Conservation (phyloP, 2,329 filamentous ascomycete species). For the Hypoxylon sp. region DNA sequence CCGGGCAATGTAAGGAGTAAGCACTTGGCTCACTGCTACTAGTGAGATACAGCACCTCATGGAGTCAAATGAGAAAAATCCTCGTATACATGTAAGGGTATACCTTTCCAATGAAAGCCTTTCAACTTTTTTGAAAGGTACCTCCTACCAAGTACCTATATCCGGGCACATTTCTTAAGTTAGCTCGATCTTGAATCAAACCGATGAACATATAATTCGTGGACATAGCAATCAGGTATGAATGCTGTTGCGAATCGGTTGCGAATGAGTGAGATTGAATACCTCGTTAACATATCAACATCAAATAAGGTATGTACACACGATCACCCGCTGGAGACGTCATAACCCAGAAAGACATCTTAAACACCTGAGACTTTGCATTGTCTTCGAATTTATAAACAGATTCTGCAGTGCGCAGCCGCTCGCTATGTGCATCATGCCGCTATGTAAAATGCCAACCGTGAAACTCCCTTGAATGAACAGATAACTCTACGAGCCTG, state of each 20-base stretch:
- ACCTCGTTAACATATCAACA: too few relatives aligned
- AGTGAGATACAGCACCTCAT: neutral
- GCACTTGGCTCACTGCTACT: neutral
- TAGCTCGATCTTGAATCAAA: neutral
- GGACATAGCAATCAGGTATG: neutral
- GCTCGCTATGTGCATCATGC: conserved; percentile 36
- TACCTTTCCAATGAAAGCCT: neutral
- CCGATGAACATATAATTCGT: neutral
- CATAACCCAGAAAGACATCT: conserved; percentile 4
- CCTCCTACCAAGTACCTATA: too few relatives aligned
- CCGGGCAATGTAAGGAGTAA: neutral
- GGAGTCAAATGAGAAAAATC: neutral
- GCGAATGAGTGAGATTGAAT: too few relatives aligned
- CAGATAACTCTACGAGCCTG: conserved; percentile 25
- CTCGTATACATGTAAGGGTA: neutral
- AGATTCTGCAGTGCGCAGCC: conserved; percentile 17
- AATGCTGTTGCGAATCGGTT: neutral
- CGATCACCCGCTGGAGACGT: neutral
- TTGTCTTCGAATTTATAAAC: conserved; percentile 24
- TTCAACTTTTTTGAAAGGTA: neutral
- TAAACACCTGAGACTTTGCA: conserved; percentile 19
- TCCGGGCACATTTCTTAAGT: neutral
- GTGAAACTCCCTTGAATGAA: conserved; percentile 34
- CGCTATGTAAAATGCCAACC: conserved; percentile 18
- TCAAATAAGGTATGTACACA: too few relatives aligned